These are phyloP conservation scores for Trichoderma orchidacearum DNA, from an alignment of 495 filamentous ascomycete genomes.

Conservation along the genomic window DNA sequence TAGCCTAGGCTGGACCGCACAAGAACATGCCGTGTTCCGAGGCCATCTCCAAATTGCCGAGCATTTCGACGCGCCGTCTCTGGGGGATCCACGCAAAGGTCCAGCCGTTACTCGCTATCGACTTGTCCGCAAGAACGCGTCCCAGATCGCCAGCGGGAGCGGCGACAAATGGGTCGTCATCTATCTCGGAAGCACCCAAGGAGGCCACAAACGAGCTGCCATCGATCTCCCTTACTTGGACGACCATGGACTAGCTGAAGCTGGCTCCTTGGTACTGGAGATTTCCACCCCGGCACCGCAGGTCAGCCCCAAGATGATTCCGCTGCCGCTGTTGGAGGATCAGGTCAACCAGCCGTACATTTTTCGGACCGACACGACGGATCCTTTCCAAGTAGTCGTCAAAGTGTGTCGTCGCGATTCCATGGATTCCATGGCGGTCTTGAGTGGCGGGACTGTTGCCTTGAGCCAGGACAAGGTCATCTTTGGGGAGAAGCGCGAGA, in stretches of 20 bases:
- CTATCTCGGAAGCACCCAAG: neutral
- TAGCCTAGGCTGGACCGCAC: slow-evolving; percentile 65
- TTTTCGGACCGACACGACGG: slow-evolving; percentile 7
- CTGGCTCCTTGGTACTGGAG: neutral
- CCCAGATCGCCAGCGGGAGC: neutral
- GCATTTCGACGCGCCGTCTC: neutral
- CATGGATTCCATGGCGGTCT: neutral
- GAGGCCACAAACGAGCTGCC: neutral
- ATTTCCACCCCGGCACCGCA: neutral
- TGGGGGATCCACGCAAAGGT: neutral
- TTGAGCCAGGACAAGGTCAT: neutral
- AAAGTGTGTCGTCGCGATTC: neutral
- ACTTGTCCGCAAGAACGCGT: neutral
- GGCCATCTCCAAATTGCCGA: slow-evolving; percentile 43
- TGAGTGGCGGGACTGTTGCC: neutral
- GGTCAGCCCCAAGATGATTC: neutral
- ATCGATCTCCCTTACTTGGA: neutral
- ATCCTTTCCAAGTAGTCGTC: neutral
- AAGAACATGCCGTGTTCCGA: slow-evolving; percentile 60
- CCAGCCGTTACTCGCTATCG: neutral
- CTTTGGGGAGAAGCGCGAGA: slow-evolving; percentile 13
- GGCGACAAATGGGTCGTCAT: slow-evolving; percentile 12
- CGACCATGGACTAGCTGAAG: no score
- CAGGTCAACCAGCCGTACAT: slow-evolving; percentile 13
- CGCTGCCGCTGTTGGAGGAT: slow-evolving; percentile 16